These are phyloP conservation scores for Candida broadrunensis DNA, from an alignment of 805 yeast species.

Conservation along the genomic window DNA sequence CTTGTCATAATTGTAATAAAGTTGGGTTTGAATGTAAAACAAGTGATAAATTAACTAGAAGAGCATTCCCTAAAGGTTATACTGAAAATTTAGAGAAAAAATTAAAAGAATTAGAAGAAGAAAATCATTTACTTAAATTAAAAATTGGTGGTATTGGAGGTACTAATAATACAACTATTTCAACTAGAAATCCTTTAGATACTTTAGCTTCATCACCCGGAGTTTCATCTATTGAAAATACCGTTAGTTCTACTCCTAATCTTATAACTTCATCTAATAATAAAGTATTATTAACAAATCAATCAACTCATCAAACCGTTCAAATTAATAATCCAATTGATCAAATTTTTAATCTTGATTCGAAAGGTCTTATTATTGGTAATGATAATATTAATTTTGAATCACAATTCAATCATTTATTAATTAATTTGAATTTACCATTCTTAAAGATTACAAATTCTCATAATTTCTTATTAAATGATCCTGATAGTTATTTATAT, in stretches of 20 bases:
- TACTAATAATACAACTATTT: background rate
- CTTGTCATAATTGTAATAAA: constrained; percentile 66
- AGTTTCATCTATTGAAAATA: background rate
- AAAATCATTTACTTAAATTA: constrained; percentile 37
- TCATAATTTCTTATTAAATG: constrained; percentile 39
- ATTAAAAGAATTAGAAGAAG: constrained; percentile 59
- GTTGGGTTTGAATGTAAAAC: constrained; percentile 69
- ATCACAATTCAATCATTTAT: constrained; percentile 42
- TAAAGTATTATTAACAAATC: constrained; percentile 8
- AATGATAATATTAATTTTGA: constrained; percentile 45
- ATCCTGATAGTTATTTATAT: constrained; percentile 40
- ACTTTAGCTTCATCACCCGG: background rate
- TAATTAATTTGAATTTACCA: constrained; percentile 41
- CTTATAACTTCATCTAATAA: constrained; percentile 5
- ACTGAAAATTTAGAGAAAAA: constrained; percentile 71
- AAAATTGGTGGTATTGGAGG: constrained; percentile 13
- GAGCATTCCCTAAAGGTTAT: constrained; percentile 80
- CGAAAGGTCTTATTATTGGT: constrained; percentile 42
- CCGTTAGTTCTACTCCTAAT: constrained; percentile 4
- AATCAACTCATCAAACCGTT: constrained; percentile 7
- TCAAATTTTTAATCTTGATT: constrained; percentile 42
- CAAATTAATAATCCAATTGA: constrained; percentile 43
- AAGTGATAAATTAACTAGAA: constrained; percentile 68
- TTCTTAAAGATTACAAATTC: constrained; percentile 42
- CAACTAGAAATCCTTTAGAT: constrained; percentile 9